Conservation (phyloP, 2,329 filamentous ascomycete genomes). For the Epichloe coenophiala region DNA sequence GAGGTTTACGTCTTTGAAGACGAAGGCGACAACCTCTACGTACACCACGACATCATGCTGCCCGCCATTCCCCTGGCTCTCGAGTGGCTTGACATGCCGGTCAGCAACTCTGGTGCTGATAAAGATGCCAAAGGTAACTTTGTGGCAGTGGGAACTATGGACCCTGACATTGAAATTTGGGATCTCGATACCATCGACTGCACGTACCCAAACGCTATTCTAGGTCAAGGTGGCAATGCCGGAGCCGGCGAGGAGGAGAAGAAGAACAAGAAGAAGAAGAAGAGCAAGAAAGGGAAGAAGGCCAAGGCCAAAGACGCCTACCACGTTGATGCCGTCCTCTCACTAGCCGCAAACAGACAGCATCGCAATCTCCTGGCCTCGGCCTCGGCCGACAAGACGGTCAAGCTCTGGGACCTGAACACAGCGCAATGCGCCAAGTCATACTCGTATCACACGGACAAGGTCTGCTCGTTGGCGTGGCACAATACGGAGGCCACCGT, state of each 20-base stretch:
- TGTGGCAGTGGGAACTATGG: slow-evolving; percentile 91
- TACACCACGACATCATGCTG: slow-evolving; percentile 98
- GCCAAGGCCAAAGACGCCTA: slow-evolving; percentile 75
- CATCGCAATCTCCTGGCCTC: slow-evolving; percentile 92
- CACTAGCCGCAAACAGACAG: slow-evolving; percentile 80
- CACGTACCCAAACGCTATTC: slow-evolving; percentile 96
- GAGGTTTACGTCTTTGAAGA: slow-evolving; percentile 98
- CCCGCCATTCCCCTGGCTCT: slow-evolving; percentile 90
- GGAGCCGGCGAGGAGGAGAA: slow-evolving; percentile 52
- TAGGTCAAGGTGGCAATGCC: slow-evolving; percentile 56
- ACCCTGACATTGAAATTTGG: slow-evolving; percentile 98
- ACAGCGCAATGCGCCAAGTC: slow-evolving; percentile 89
- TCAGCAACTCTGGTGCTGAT: slow-evolving; percentile 52
- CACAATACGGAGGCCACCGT: slow-evolving; percentile 78
- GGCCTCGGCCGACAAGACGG: slow-evolving; percentile 87
- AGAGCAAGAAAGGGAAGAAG: slow-evolving; percentile 69
- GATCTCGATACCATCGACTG: slow-evolving; percentile 90
- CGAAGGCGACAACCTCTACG: slow-evolving; percentile 87
- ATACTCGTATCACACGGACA: slow-evolving; percentile 91
- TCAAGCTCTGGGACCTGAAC: slow-evolving; percentile 95
- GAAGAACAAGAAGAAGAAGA: slow-evolving; percentile 52
- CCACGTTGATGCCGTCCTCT: slow-evolving; percentile 87
- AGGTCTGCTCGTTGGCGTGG: slow-evolving; percentile 94
- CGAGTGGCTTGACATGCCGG: slow-evolving; percentile 91
- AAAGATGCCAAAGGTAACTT: slow-evolving; percentile 70